Conservation (phyloP, 352 stramenopile genomes). For the Pythium insidiosum region DNA sequence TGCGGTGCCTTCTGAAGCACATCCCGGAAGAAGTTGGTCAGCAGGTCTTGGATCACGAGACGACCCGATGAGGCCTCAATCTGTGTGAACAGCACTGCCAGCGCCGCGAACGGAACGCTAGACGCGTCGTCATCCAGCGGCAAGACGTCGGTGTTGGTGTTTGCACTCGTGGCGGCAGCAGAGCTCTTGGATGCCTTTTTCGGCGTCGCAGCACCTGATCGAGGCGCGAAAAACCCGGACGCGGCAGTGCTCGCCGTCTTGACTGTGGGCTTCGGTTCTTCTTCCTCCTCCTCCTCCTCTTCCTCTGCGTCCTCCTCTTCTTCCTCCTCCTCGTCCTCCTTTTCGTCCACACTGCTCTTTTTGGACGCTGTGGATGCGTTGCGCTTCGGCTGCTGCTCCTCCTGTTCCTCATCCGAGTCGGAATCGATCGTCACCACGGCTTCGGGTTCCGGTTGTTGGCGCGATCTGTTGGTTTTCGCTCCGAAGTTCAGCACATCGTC, state of each 20-base stretch:
- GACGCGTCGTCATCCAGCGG: constrained; percentile 3
- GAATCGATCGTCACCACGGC: no score
- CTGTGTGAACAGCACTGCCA: constrained; percentile 66
- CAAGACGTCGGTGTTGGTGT: constrained; percentile 10
- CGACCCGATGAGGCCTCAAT: constrained; percentile 70
- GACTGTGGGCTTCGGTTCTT: constrained; percentile 1
- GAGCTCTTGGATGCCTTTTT: constrained; percentile 6
- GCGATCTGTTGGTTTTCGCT: no score
- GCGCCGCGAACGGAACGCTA: constrained; percentile 35
- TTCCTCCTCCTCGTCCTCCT: constrained; percentile 2
- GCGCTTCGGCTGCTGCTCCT: no score
- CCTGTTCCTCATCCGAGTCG: constrained; percentile 3
- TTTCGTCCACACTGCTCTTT: no score
- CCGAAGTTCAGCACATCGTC: constrained; percentile 25
- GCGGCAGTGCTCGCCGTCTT: no score
- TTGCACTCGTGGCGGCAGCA: constrained; percentile 6
- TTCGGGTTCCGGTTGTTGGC: no score
- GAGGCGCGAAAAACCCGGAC: constrained; percentile 26
- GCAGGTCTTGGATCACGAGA: constrained; percentile 78
- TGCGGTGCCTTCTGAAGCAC: constrained; percentile 65
- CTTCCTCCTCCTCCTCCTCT: constrained; percentile 4
- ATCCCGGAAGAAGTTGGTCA: constrained; percentile 81
- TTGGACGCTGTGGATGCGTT: no score
- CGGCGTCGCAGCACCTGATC: constrained; percentile 12
- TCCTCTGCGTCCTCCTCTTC: constrained; percentile 3